Conservation (phyloP, 345 rosid genomes). For the Camelina sativa region DNA sequence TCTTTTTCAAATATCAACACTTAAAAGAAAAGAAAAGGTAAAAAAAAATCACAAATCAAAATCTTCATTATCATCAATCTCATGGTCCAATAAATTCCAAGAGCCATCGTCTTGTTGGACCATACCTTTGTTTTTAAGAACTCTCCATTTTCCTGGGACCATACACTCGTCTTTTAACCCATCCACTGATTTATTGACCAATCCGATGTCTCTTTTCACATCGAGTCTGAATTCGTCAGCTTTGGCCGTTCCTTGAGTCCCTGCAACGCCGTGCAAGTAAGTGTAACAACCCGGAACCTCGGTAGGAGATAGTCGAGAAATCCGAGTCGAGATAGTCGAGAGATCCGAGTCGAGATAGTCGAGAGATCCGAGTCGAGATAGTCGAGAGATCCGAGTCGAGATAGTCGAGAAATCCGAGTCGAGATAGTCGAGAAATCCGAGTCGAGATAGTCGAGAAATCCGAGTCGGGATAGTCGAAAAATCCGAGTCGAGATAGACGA, state of each 20-base stretch:
- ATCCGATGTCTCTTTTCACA: conserved; percentile 62
- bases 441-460: no score
- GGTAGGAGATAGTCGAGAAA: no score
- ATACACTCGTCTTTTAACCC: conserved; percentile 60
- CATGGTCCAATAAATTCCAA: conserved; percentile 78
- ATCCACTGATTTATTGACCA: conserved; percentile 63
- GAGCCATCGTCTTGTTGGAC: conserved; percentile 73
- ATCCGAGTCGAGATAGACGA: no score
- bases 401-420: no score
- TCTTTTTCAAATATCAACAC: conserved; percentile 18
- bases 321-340: no score
- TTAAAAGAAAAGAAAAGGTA: background rate
- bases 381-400: no score
- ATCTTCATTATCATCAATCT: conserved; percentile 51
- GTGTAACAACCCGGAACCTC: no score
- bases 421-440: no score
- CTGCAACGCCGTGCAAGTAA: conserved; percentile 86
- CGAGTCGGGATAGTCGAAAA: no score
- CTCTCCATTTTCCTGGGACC: conserved; percentile 65
- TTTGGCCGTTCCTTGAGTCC: conserved; percentile 59
- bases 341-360: no score
- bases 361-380: no score
- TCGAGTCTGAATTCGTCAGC: conserved; percentile 61
- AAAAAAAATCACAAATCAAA: conserved; percentile 24
- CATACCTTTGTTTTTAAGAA: conserved; percentile 69